These are phyloP conservation scores for Penicillium egyptiacum DNA, from an alignment of 495 filamentous ascomycete genomes.

Conservation along the genomic window DNA sequence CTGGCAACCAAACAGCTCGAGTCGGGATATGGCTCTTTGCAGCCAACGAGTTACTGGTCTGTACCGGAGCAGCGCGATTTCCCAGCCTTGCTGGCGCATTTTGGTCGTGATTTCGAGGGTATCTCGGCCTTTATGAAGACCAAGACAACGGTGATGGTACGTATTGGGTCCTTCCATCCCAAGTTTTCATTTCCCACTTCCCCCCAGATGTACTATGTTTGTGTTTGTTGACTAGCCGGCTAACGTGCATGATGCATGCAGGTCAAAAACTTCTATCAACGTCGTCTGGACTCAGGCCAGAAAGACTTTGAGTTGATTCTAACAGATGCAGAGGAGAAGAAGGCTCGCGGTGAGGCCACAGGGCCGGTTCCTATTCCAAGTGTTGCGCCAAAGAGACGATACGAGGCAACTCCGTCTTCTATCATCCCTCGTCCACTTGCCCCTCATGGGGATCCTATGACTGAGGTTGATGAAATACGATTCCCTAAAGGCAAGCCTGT, in stretches of 20 bases:
- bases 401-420: constrained; percentile 54
- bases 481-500: constrained; percentile 45
- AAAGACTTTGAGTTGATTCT: constrained; percentile 69
- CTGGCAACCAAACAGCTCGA: constrained; percentile 31
- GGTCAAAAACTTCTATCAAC: constrained; percentile 91
- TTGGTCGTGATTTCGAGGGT: constrained; percentile 81
- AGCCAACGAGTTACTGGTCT: constrained; percentile 95
- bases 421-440: constrained; percentile 61
- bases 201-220: too few relatives aligned
- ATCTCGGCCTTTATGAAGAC: constrained; percentile 87
- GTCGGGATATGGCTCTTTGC: constrained; percentile 50
- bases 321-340: constrained; percentile 68
- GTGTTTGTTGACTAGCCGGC: constrained; percentile 4
- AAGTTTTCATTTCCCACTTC: background rate
- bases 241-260: constrained; percentile 43
- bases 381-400: constrained; percentile 59
- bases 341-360: constrained; percentile 64
- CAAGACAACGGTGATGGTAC: constrained; percentile 93
- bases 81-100: constrained; percentile 69
- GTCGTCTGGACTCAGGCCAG: constrained; percentile 69
- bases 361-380: constrained; percentile 63
- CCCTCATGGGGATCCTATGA: constrained; percentile 52
- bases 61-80: constrained; percentile 89
- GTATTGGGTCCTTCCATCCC: constrained; percentile 14
- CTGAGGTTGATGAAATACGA: constrained; percentile 55